Evolutionary conservation across 495 filamentous ascomycete genomes (phyloP), one percentile per base, ranked within the genome.

Genomic region (Aspergillus incahuasiensis): DNA sequence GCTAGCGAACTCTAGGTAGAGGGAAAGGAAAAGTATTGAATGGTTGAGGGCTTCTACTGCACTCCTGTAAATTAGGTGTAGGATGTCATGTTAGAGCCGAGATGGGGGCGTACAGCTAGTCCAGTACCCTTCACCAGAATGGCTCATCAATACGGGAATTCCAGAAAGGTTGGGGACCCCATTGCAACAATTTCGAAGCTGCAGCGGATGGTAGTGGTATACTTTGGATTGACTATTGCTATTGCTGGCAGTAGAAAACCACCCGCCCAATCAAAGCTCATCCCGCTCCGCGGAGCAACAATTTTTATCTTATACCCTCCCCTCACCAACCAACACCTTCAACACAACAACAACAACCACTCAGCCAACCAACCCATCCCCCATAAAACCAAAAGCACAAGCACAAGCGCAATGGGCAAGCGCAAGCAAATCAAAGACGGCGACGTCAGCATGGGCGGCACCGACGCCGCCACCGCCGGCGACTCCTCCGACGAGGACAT

Each of bases 401-500:
- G n/a, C n/a, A n/a, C n/a, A n/a, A n/a, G n/a, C n/a, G n/a, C 63
- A 61, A 82, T 82, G 79, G 76, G 57, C 0, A 82, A 82, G 58
- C 71, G 79, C 60, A 81, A 81, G 61, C 70, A 76, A 40, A 58
- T 66, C 52, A 71, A 80, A 49, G 73, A 74, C 42, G 64, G 62
- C 48, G 72, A 82, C 57, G 69, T 76, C 45, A 54, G 68, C 30
- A 79, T 79, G 74, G 68, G 61, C 13, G 77, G 66, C 51, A 67
- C 65, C 6, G 56, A 68, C 45, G 60, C 52, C 30, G 62, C 16
- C 45, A 59, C 52, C 30, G 62, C 16, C 18, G 71, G 69, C 53
- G 46, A 49, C 15, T 42, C 35, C n/a, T 74, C 69, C 49, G 74
- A 75, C 63, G 75, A 78, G 90, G 89, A 95, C 47, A 83, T 87